Base-by-base conservation (phyloP, 768 basidiomycete genomes). In the Rhodosporidiobolus sp. region DNA sequence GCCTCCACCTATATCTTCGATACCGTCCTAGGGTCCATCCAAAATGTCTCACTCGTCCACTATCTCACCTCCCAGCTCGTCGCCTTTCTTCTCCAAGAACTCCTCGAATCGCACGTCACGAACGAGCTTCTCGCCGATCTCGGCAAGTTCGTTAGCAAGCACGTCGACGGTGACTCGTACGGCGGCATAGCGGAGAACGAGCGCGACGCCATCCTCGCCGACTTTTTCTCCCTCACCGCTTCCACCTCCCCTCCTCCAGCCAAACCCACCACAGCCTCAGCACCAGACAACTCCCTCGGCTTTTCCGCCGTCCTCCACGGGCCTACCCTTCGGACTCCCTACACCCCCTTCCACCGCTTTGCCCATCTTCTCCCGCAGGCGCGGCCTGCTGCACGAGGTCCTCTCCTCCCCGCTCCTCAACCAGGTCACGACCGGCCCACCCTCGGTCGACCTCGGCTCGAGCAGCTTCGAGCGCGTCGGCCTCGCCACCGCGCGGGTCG, bases 341-440 rank as follows among this genome's bases (percentile, higher is more conserved):
- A 24, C 45, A 14, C 56, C 56, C 62, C 55, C 63, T 26, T 72
- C 65, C 8, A 3, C 48, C 3, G 48, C 65, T 11, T 63, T 48
- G 20, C 63, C 58, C 56, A 57, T 38, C 24, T 48, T 30, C 26
- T n/a, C 63, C 26, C 24, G 48, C 49, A 45, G 65, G 8, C 34
- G 58, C 52, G 71, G 71, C 3, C 57, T 72, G 3, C 71, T 65
- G 10, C 43, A 63, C 50, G 30, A 55, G 14, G 17, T 72, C 49
- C 66, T 72, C 45, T 72, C 71, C 22, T 53, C 57, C 20, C 67
- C 71, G 0, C 35, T 63, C 12, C 43, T 72, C 32, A 45, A 63
- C 34, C 67, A 67, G 34, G 26, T 72, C 62, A 63, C 71, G 30
- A 63, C 63, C 57, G 55, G 62, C 24, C 66, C 56, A 17, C 65